Conservation (phyloP, 1,284 basidiomycete genomes). For the Microbotryum silenes-acaulis region DNA sequence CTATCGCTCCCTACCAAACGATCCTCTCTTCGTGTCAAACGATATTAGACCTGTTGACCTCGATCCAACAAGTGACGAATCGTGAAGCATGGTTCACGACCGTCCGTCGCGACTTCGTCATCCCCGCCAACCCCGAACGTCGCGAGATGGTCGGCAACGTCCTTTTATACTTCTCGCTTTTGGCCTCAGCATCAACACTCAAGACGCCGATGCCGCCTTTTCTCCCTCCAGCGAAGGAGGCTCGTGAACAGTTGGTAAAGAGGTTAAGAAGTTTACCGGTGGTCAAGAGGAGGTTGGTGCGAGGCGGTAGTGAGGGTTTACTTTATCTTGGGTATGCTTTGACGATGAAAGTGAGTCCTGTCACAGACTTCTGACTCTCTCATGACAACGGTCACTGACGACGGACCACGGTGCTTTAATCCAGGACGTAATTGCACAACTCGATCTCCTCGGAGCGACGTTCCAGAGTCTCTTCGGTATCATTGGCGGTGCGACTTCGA, state of each 20-base stretch:
- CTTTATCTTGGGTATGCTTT: slow-evolving; percentile 90
- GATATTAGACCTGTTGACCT: slow-evolving; percentile 65
- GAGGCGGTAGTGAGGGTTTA: slow-evolving; percentile 61
- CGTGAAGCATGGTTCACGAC: slow-evolving; percentile 73
- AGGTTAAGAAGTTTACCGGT: slow-evolving; percentile 76
- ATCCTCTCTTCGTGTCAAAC: slow-evolving; percentile 79
- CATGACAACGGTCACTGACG: slow-evolving; percentile 5
- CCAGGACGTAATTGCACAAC: slow-evolving; percentile 73
- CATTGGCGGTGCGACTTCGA: slow-evolving; percentile 14
- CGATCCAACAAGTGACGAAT: slow-evolving; percentile 89
- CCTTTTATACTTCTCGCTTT: slow-evolving; percentile 79
- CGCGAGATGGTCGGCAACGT: slow-evolving; percentile 87
- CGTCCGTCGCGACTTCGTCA: slow-evolving; percentile 74
- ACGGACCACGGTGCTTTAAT: slow-evolving; percentile 3
- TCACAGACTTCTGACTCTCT: not conserved
- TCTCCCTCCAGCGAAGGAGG: slow-evolving; percentile 79
- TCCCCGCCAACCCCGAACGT: slow-evolving; percentile 76
- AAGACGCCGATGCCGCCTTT: slow-evolving; percentile 91
- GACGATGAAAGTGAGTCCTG: slow-evolving; percentile 56
- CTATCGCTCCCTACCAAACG: slow-evolving; percentile 59
- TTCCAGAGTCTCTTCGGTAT: slow-evolving; percentile 83
- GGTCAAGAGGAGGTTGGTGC: slow-evolving; percentile 56
- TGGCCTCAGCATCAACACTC: slow-evolving; percentile 76
- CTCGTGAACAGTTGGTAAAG: slow-evolving; percentile 70
- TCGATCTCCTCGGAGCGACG: slow-evolving; percentile 66